A percentile compares a stretch with the other conserved stretches of the same genome.
These are phyloP conservation scores for Penicillium manginii DNA, from an alignment of 495 filamentous ascomycete species.

Conservation along the genomic window DNA sequence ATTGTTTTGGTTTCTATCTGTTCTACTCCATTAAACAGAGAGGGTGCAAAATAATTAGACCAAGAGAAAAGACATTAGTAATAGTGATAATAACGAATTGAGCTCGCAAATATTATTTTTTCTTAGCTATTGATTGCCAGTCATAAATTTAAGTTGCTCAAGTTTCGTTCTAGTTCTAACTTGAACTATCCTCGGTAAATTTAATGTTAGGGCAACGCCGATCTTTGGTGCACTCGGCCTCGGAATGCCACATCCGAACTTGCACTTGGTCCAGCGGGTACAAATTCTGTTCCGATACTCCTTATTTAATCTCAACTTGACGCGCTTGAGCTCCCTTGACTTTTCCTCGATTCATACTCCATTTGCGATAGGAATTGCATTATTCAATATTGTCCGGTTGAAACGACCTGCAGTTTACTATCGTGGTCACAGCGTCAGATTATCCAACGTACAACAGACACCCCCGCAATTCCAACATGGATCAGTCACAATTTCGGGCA, in stretches of 20 bases:
- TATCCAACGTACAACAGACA: not conserved
- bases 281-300: not conserved
- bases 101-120: no score
- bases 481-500: conserved; percentile 77
- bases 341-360: not conserved
- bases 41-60: no score
- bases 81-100: no score
- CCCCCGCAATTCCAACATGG: conserved; percentile 55
- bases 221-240: not conserved
- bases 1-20: no score
- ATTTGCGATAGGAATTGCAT: no score
- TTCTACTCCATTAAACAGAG: no score
- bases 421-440: not conserved
- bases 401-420: not conserved
- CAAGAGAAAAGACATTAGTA: no score
- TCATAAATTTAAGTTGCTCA: no score
- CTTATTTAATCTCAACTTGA: not conserved
- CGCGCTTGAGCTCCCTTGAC: not conserved
- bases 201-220: not conserved
- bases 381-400: no score
- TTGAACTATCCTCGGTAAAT: not conserved
- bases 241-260: conserved; percentile 3
- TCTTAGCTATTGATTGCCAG: no score
- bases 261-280: not conserved
- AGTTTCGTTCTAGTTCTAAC: no score